Evolutionary conservation across 2,329 filamentous ascomycete species (phyloP), one percentile per base, ranked within the genome.

Genomic region (Aspergillus transmontanensis): DNA sequence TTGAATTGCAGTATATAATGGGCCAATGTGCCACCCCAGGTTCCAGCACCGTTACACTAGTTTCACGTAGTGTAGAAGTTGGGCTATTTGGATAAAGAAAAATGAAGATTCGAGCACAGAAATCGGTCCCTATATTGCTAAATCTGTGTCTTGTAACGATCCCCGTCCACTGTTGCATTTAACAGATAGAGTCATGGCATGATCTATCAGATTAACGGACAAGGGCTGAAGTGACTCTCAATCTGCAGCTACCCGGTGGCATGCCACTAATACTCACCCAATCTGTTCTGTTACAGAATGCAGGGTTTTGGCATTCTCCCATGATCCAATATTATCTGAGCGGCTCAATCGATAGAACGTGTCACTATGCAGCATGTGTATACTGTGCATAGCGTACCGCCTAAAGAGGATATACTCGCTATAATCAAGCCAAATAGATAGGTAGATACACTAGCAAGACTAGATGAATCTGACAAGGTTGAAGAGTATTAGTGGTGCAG

Each of bases 381-480:
- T 57, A 63, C 53, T 6, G 69, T 66, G 9, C 79, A 75, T 58
- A 76, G 76, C 0, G 72, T 79, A 21, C 51, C 71, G 55, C 57
- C 67, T 1, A 26, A 64, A 11, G 54, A 69, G 6, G 76, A 76
- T 4, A 74, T 69, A 1, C 19, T 77, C 23, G 68, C 72, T 26
- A 69, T 76, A 14, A 63, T 79, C 2, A 69, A 77, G 34, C 77
- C 77, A 1, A 77, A 79, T 70, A 76, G 75, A 7, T 76, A 76
- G 66, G 61, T 78, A 46, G 76, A 76, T 11, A 55, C 66, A 2
- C 53, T 70, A 34, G 69, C 66, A 1, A 58, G 61, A 6, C 64
- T 76, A 50, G 51, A 56, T 16, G 71, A 75, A 51, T 58, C 71
- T 3, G 43, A 64, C 36, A 58, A 56, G 6, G 61, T 73, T 5